phyloP scores from a whole-genome alignment of 305 asterid genomes.

The Rubia peregrina region DNA sequence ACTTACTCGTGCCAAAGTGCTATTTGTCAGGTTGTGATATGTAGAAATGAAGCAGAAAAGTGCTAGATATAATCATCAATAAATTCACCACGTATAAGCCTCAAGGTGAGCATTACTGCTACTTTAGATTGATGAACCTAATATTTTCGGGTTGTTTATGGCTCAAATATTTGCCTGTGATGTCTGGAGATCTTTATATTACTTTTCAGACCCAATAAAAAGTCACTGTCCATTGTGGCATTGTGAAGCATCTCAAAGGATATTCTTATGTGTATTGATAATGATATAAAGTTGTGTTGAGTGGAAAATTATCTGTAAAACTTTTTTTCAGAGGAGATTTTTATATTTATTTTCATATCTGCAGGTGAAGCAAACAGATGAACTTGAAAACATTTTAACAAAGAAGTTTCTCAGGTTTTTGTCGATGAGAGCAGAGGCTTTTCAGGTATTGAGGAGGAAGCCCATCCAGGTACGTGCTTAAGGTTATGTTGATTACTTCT shows the following conservation, averaged over 20 bases:
- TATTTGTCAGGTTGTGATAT: too few relatives aligned
- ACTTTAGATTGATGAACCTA: background rate
- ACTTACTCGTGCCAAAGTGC: too few relatives aligned
- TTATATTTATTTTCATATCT: conserved; percentile 4
- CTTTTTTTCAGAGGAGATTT: background rate
- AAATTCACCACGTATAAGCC: conserved; percentile 59
- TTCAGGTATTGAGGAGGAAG: conserved; percentile 95
- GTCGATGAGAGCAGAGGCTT: conserved; percentile 98
- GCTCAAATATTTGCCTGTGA: background rate
- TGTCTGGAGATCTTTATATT: background rate
- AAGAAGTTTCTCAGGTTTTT: conserved; percentile 31
- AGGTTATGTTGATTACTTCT: too few relatives aligned
- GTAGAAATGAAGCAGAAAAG: too few relatives aligned
- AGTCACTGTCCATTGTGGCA: too few relatives aligned
- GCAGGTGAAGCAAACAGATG: conserved; percentile 34
- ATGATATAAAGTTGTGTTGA: too few relatives aligned
- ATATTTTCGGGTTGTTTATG: background rate
- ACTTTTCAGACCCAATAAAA: background rate
- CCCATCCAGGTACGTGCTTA: conserved; percentile 60
- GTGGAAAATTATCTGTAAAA: background rate
- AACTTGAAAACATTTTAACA: too few relatives aligned
- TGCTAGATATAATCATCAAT: too few relatives aligned
- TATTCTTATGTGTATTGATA: too few relatives aligned
- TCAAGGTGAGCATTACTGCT: conserved; percentile 50
- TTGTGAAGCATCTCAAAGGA: too few relatives aligned